Percentiles rank a stretch among this genome's conserved stretches.
Evolutionary conservation across 2,329 filamentous ascomycete species (phyloP).

Genomic region (Botrytis cinerea): DNA sequence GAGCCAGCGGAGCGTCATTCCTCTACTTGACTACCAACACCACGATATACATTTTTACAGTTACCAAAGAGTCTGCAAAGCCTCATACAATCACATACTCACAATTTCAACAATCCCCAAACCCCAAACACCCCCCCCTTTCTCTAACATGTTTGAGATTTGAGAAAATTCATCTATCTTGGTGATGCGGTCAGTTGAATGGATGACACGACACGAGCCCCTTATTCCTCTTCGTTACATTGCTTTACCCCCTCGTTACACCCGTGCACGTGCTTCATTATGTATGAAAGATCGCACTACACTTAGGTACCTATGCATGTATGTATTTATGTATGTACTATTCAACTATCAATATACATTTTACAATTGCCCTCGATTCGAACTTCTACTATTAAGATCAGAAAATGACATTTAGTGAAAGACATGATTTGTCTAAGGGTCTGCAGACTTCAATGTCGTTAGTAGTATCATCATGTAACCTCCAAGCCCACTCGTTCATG

Average conservation of each 20-base stretch:
- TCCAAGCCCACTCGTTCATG: not conserved
- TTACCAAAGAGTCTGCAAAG: not conserved
- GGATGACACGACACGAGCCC: not conserved
- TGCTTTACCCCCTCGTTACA: not conserved
- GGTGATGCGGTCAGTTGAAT: not conserved
- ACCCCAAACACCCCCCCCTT: not conserved
- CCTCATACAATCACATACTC: not conserved
- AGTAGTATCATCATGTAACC: not conserved
- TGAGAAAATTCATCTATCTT: not conserved
- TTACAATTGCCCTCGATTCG: accelerated
- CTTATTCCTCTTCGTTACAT: not conserved
- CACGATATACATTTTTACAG: not conserved
- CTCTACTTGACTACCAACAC: not conserved
- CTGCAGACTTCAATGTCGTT: not conserved
- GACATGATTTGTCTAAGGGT: not conserved
- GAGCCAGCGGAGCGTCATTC: not conserved
- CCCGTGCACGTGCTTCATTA: not conserved
- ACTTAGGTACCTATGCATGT: not conserved
- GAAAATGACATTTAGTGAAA: no score
- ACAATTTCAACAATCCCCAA: not conserved
- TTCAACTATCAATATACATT: accelerated
- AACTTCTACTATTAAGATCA: no score
- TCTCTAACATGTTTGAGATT: not conserved
- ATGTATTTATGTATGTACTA: not conserved
- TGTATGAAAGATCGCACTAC: not conserved